phyloP scores from a whole-genome alignment of 805 yeast species.

The Suhomyces faveliae region DNA sequence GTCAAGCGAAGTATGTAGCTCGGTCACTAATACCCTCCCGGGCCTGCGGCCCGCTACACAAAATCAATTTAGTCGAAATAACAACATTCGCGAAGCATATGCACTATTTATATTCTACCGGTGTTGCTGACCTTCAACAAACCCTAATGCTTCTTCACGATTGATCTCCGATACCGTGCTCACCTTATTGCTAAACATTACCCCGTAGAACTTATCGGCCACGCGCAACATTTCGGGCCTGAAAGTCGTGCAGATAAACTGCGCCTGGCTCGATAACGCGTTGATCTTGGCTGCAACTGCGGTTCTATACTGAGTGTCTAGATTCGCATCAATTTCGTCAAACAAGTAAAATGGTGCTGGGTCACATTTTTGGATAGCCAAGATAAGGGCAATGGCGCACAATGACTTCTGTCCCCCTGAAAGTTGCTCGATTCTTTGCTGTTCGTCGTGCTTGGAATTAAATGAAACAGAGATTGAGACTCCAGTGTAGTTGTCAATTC shows the following conservation, averaged over 20 bases:
- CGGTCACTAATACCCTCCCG: neutral
- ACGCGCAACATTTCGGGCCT: conserved; percentile 87
- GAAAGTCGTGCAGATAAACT: conserved; percentile 95
- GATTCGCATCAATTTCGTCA: conserved; percentile 95
- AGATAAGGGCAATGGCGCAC: conserved; percentile 91
- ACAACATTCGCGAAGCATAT: neutral
- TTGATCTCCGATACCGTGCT: conserved; percentile 73
- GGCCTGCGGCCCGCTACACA: neutral
- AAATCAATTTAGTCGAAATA: neutral
- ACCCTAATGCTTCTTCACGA: conserved; percentile 72
- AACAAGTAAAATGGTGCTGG: conserved; percentile 96
- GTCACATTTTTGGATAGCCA: conserved; percentile 92
- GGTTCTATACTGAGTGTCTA: conserved; percentile 87
- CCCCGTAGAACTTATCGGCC: conserved; percentile 87
- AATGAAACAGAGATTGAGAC: conserved; percentile 86
- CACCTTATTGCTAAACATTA: conserved; percentile 76
- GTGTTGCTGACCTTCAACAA: conserved; percentile 67
- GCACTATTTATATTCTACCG: conserved; percentile 2
- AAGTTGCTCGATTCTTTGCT: conserved; percentile 81
- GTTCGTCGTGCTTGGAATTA: conserved; percentile 82
- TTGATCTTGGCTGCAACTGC: conserved; percentile 79
- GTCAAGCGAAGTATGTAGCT: neutral
- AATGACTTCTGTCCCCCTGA: conserved; percentile 97
- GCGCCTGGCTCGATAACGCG: conserved; percentile 65
- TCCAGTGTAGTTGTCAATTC: conserved; percentile 66